Evolutionary conservation across 179 eudicot species (phyloP), one percentile per base, ranked within the genome.

Genomic region (Carnegiea gigantea): DNA sequence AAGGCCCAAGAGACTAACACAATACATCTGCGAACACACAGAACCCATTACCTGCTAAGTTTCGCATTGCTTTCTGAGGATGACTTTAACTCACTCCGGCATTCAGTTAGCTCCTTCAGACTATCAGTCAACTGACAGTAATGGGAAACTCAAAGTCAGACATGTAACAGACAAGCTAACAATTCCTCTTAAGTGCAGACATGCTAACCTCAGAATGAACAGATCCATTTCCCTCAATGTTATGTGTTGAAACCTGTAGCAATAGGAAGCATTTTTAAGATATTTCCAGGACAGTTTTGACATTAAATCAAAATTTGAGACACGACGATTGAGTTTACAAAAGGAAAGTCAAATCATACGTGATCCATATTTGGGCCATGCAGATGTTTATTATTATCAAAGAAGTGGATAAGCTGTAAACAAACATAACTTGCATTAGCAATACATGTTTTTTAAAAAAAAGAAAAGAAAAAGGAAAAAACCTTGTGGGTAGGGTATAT

Each of bases 51-150:
- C 98, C 93, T 84, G 83, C 86, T 78, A 75, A 92, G 88, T 80
- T 83, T 86, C 46, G 85, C 83, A 79, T 95, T 95, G 77, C 86
- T 85, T 84, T 92, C 98, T 82, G 90, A 76, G 84, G 93, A 92
- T 86, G 86, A 87, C 77, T 84, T 86, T 24, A 95, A 90, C 79
- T 92, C 90, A 75, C 71, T 89, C 81, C 86, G 89, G 84, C 93
- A 92, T 73, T 92, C 90, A 68, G 88, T 92, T 70, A 95, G 86
- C 83, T 95, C 97, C 10, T 76, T 78, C 44, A 78, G 81, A 64
- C 92, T 87, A 79, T 64, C 82, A 38, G 88, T 80, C 81, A 95
- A 78, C 98, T 92, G 84, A 57, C 76, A 48, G 14, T 77, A 84
- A 76, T 57, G 36, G 74, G 80, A 77, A 85, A 77, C 18, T 40